Evolutionary conservation across 2,329 filamentous ascomycete species (phyloP).

Genomic region (Monosporascus sp.): DNA sequence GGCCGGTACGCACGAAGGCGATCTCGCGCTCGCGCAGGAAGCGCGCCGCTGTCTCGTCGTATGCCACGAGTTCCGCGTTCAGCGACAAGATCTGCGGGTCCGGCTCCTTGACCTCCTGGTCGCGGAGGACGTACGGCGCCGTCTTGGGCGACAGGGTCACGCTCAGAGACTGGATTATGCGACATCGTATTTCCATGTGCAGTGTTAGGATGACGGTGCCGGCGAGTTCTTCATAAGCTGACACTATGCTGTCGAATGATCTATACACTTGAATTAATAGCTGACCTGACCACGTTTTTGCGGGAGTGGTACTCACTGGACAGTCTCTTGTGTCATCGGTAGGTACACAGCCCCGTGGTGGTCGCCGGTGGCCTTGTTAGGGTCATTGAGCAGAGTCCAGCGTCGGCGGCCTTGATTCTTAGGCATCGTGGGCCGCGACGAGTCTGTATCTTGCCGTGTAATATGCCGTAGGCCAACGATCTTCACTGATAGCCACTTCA

Average conservation of each 20-base stretch:
- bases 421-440: constrained; percentile 49
- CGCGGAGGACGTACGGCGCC: constrained; percentile 57
- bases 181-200: constrained; percentile 83
- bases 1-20: constrained; percentile 69
- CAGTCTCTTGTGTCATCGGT: constrained; percentile 82
- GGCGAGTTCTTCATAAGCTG: constrained; percentile 77
- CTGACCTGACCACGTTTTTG: not conserved
- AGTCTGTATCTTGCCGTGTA: constrained; percentile 66
- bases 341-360: constrained; percentile 66
- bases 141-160: constrained; percentile 56
- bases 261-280: constrained; percentile 35
- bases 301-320: constrained; percentile 52
- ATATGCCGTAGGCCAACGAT: constrained; percentile 78
- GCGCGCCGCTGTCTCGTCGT: constrained; percentile 74
- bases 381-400: constrained; percentile 76
- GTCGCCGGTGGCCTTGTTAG: constrained; percentile 53
- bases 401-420: constrained; percentile 64
- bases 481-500: constrained; percentile 93
- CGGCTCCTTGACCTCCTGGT: constrained; percentile 71
- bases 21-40: constrained; percentile 70
- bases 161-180: constrained; percentile 74
- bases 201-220: constrained; percentile 76
- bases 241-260: constrained; percentile 81
- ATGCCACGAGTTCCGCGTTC: constrained; percentile 78
- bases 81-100: constrained; percentile 77